Evolutionary conservation across 805 yeast genomes (phyloP), one percentile per base, ranked within the genome.

Genomic region (Pichia sporocuriosa): DNA sequence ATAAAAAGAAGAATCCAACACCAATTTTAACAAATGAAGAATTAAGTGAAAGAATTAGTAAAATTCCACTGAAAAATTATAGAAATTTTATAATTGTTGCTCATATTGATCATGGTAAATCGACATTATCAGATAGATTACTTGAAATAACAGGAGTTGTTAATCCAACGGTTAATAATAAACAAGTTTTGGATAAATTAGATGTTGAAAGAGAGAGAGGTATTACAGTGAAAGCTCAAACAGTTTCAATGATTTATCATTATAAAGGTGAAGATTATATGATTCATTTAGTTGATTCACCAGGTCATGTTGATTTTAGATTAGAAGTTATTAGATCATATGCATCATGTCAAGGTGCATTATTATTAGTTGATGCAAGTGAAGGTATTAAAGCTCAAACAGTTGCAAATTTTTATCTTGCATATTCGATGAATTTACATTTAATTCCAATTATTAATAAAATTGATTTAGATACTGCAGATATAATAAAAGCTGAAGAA

Each of bases 311-410:
- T 25, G 98, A 90, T 61, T 90, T 90, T 61, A 69, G 96, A 40
- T 82, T 93, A 8, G 98, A 90, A 55, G 98, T 90, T 1, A 79
- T 94, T 4, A 66, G 97, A 51, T 85, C 96, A 7, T 89, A 89
- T 62, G 97, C 97, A 2, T 84, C 96, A 0, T 93, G 97, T 67
- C 95, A 89, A 28, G 97, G 97, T 12, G 97, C 97, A 0, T 64
- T 90, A 31, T 61, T 90, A 31, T 62, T 90, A 19, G 95, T 90
- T 2, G 98, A 93, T 67, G 97, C 97, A 2, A 73, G 90, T 2
- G 97, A 93, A 56, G 97, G 97, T 39, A 88, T 90, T 4, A 97
- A 88, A 60, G 97, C 97, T 0, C 98, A 90, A 60, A 93, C 98
- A 0, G 97, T 90, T n/a, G 97, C 98, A 20, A 90, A 93, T 60